phyloP scores from a whole-genome alignment of 306 rosid genomes.

The Castanospermum australe region DNA sequence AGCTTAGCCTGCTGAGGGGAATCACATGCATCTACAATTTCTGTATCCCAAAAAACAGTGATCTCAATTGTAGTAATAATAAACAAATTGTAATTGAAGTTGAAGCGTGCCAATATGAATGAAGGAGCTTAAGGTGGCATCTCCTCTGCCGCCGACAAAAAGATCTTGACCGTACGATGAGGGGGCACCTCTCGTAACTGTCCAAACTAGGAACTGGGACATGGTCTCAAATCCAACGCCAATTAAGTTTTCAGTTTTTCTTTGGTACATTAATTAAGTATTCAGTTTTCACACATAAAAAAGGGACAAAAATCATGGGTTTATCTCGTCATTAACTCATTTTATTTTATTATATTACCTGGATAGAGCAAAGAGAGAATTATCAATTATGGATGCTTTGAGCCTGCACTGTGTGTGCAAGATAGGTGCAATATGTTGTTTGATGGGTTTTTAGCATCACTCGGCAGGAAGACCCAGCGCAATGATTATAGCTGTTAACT shows the following conservation, averaged over 20 bases:
- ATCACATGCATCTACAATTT: conserved; percentile 62
- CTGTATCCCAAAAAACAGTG: conserved; percentile 18
- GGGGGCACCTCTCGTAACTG: conserved; percentile 33
- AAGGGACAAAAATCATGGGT: conserved; percentile 14
- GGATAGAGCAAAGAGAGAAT: conserved; percentile 15
- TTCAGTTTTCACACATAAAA: neutral
- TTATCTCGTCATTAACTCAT: neutral
- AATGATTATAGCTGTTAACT: conserved; percentile 39
- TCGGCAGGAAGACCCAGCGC: conserved; percentile 38
- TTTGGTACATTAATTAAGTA: too few species aligned
- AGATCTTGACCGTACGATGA: conserved; percentile 56
- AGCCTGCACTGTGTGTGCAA: conserved; percentile 12
- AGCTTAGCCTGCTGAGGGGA: conserved; percentile 51
- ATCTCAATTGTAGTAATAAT: conserved; percentile 30
- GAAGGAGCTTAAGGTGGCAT: conserved; percentile 26
- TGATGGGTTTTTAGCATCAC: conserved; percentile 20
- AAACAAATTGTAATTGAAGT: conserved; percentile 17
- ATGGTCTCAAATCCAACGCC: conserved; percentile 33
- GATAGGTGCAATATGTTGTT: conserved; percentile 14
- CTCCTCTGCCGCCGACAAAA: conserved; percentile 50
- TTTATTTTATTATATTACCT: neutral
- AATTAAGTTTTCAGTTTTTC: too few species aligned
- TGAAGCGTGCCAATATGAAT: neutral
- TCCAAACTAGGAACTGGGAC: conserved; percentile 37
- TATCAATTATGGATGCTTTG: conserved; percentile 31